Percentiles rank a stretch among this genome's conserved stretches.
phyloP scores from a whole-genome alignment of 768 basidiomycete species.

The Auriscalpium microsporum region DNA sequence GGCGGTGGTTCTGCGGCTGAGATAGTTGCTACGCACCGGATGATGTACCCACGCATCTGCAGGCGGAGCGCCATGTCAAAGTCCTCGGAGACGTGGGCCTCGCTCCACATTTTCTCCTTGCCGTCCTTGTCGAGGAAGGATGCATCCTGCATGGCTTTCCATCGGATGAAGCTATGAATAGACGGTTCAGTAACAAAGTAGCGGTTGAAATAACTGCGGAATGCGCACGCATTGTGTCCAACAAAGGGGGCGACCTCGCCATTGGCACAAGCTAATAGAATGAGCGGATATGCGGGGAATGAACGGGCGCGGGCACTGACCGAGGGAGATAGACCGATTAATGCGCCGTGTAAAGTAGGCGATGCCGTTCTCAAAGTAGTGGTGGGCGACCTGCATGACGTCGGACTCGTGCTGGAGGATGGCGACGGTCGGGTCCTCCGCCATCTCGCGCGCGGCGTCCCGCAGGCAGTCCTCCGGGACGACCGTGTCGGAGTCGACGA shows the following conservation, averaged over 20 bases:
- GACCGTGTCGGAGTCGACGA: constrained; percentile 44
- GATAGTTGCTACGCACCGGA: constrained; percentile 17
- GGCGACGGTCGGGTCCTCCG: constrained; percentile 38
- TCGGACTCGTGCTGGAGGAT: constrained; percentile 47
- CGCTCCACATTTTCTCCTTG: constrained; percentile 53
- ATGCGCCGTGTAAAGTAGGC: constrained; percentile 43
- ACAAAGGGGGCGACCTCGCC: constrained; percentile 38
- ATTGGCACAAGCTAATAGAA: constrained; percentile 27
- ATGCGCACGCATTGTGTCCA: constrained; percentile 33
- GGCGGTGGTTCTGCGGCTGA: constrained; percentile 3
- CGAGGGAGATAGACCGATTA: constrained; percentile 34
- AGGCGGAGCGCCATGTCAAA: constrained; percentile 56
- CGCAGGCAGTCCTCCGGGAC: constrained; percentile 47
- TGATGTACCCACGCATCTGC: constrained; percentile 44
- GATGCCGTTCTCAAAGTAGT: constrained; percentile 42
- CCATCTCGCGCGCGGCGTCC: constrained; percentile 44
- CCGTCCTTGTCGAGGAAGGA: constrained; percentile 44
- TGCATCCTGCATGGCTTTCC: constrained; percentile 52
- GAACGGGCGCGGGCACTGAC: constrained; percentile 10
- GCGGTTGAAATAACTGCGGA: not conserved
- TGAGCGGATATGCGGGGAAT: not conserved
- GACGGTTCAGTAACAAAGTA: not conserved
- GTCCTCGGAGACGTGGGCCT: constrained; percentile 61
- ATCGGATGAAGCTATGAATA: constrained; percentile 35
- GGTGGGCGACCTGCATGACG: constrained; percentile 49